Conservation (phyloP, 208 protist genomes). For the Herpetomonas samuelpessoai region DNA sequence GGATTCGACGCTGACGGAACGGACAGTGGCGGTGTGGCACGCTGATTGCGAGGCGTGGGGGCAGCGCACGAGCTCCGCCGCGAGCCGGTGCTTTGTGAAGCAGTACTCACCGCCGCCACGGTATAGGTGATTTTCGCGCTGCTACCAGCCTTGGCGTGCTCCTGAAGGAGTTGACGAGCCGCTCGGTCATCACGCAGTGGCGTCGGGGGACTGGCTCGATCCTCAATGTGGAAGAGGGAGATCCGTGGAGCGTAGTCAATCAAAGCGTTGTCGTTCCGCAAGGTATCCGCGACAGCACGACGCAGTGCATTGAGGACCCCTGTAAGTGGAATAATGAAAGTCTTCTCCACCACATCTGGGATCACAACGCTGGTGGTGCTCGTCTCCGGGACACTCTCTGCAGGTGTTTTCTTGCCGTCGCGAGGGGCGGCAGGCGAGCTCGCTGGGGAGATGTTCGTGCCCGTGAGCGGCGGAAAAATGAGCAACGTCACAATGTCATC, state of each 20-base stretch:
- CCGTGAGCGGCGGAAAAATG: conserved; percentile 25
- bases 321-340: conserved; percentile 40
- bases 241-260: conserved; percentile 2
- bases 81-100: not conserved
- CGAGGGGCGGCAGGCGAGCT: not conserved
- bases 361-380: conserved; percentile 1
- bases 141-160: conserved; percentile 23
- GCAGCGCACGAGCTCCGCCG: not conserved
- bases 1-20: too few relatives aligned
- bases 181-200: conserved; percentile 18
- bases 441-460: not conserved
- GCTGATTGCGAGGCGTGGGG: not conserved
- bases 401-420: not conserved
- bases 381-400: not conserved
- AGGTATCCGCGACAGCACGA: conserved; percentile 34
- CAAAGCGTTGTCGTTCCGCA: conserved; percentile 8
- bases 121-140: conserved; percentile 28
- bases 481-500: conserved; percentile 44
- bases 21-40: not conserved
- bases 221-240: conserved; percentile 5
- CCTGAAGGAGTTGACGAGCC: conserved; percentile 21
- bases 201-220: not conserved
- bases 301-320: conserved; percentile 23
- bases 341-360: conserved; percentile 30
- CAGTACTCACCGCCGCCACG: not conserved